Conservation (phyloP, 495 filamentous ascomycete species). For the Cenococcum geophilum region DNA sequence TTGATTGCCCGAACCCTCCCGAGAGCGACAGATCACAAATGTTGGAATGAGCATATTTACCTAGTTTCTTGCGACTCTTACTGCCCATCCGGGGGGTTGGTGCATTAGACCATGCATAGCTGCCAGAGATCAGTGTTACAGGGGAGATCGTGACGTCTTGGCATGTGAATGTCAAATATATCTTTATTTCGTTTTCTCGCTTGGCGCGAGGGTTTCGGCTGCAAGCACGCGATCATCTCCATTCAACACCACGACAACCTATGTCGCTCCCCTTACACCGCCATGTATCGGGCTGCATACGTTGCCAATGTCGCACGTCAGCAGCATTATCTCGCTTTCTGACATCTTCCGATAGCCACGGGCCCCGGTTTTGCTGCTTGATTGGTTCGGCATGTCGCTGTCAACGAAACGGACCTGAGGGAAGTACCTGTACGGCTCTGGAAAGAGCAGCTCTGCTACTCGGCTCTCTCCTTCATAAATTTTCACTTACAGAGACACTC, state of each 20-base stretch:
- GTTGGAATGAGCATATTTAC: background rate
- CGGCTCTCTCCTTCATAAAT: background rate
- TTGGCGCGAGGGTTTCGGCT: background rate
- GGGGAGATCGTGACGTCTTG: slow-evolving; percentile 3
- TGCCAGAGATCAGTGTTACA: background rate
- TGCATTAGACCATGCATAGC: slow-evolving; percentile 2
- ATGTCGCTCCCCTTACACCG: slow-evolving; percentile 2
- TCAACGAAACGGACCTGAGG: slow-evolving; percentile 2
- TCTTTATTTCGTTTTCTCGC: background rate
- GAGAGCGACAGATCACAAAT: background rate
- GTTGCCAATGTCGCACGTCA: slow-evolving; percentile 15
- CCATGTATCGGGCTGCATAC: slow-evolving; percentile 1
- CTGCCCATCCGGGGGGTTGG: background rate
- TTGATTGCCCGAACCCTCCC: background rate
- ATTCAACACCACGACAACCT: slow-evolving; percentile 4
- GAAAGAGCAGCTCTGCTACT: slow-evolving; percentile 3
- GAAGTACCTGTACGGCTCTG: background rate
- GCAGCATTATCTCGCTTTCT: slow-evolving; percentile 24
- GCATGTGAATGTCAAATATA: slow-evolving; percentile 6
- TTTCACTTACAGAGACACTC: background rate
- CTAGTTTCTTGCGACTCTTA: background rate
- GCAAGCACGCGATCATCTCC: slow-evolving; percentile 7
- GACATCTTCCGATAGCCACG: slow-evolving; percentile 26
- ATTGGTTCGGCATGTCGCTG: slow-evolving; percentile 17
- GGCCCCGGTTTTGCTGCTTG: background rate